These are phyloP conservation scores for Pythium sukuiense DNA, from an alignment of 352 stramenopile genomes.

Conservation along the genomic window DNA sequence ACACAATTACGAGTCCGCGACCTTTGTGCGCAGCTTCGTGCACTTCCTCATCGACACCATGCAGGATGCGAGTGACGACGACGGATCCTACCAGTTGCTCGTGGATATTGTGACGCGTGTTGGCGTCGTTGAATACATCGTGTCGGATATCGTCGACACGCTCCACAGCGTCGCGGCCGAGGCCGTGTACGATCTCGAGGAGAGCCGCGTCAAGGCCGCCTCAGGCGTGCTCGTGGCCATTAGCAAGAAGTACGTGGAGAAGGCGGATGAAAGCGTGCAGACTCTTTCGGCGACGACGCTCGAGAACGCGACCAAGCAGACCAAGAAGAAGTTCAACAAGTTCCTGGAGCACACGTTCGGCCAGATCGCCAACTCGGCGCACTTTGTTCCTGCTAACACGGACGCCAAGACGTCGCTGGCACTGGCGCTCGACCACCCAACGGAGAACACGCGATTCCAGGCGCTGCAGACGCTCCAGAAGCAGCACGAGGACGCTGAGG, in stretches of 20 bases:
- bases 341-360: constrained; percentile 73
- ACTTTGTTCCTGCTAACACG: constrained; percentile 63
- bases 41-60: constrained; percentile 43
- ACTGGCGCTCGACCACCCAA: constrained; percentile 78
- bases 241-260: constrained; percentile 58
- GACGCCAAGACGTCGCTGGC: constrained; percentile 76
- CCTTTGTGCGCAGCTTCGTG: constrained; percentile 62
- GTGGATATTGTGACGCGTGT: constrained; percentile 43
- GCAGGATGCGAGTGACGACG: constrained; percentile 27
- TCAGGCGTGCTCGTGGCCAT: constrained; percentile 45
- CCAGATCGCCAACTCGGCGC: constrained; percentile 71
- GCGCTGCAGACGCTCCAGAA: constrained; percentile 67
- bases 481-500: constrained; percentile 35
- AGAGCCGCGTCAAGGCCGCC: constrained; percentile 44
- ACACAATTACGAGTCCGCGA: constrained; percentile 68
- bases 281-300: constrained; percentile 3
- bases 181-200: constrained; percentile 40
- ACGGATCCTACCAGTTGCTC: constrained; percentile 43
- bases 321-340: constrained; percentile 49
- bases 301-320: constrained; percentile 35
- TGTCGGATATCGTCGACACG: constrained; percentile 46
- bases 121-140: constrained; percentile 44
- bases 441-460: constrained; percentile 70
- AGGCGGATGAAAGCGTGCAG: constrained; percentile 46
- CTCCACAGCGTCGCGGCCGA: constrained; percentile 49